Percentiles rank a stretch among this genome's conserved stretches.
phyloP scores from a whole-genome alignment of 1,284 basidiomycete genomes.

The Inonotus obliquus region DNA sequence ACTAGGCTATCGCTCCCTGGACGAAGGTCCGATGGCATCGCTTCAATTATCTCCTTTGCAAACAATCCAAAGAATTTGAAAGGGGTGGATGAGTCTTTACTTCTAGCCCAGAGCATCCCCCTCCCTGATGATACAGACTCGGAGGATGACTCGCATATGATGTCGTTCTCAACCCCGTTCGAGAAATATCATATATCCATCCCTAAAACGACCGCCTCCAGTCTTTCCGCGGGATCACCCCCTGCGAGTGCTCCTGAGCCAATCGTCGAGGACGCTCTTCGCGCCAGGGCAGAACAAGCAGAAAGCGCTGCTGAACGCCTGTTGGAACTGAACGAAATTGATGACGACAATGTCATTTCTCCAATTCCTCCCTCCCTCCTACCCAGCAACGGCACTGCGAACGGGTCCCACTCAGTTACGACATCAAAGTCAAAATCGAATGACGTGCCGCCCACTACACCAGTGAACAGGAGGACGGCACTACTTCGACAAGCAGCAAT shows the following conservation, averaged over 20 bases:
- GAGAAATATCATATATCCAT: constrained; percentile 36
- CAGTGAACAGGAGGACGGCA: constrained; percentile 49
- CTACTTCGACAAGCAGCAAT: constrained; percentile 71
- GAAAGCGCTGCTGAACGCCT: constrained; percentile 82
- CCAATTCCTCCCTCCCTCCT: constrained; percentile 52
- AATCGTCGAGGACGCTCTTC: constrained; percentile 76
- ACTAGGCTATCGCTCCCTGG: background rate
- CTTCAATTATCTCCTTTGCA: constrained; percentile 22
- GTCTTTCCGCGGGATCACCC: constrained; percentile 31
- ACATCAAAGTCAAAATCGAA: constrained; percentile 26
- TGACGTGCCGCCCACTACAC: constrained; percentile 48
- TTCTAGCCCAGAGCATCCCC: constrained; percentile 65
- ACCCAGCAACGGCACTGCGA: constrained; percentile 37
- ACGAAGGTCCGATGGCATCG: constrained; percentile 8
- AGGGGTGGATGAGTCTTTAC: constrained; percentile 55
- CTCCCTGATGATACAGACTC: constrained; percentile 70
- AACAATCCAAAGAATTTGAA: constrained; percentile 31
- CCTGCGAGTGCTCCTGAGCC: constrained; percentile 39
- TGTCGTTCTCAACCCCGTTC: constrained; percentile 69
- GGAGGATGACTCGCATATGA: constrained; percentile 50
- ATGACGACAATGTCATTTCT: constrained; percentile 48
- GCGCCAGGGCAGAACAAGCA: constrained; percentile 82
- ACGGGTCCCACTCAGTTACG: constrained; percentile 30
- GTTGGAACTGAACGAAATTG: constrained; percentile 73
- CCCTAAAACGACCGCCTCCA: constrained; percentile 18